A percentile compares a stretch with the other conserved stretches of the same genome.
Conservation (phyloP, 1,284 basidiomycete species). For the Ganoderma sp. region DNA sequence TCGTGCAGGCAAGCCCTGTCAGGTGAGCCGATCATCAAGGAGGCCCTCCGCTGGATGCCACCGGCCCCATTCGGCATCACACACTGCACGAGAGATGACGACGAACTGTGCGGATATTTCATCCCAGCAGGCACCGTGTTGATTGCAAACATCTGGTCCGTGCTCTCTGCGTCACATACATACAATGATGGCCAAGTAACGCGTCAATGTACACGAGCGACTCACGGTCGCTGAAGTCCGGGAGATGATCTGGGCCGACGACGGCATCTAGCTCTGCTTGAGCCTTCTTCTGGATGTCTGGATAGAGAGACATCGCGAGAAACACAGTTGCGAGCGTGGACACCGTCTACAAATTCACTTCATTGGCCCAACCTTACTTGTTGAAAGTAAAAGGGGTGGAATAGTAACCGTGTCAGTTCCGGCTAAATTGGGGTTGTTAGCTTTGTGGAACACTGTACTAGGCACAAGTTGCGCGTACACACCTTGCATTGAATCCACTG, state of each 20-base stretch:
- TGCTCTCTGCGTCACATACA: not conserved
- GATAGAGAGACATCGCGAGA: conserved; percentile 31
- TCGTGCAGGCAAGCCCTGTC: conserved; percentile 17
- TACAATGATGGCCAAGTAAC: not conserved
- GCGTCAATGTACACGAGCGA: conserved; percentile 30
- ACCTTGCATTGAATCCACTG: not conserved
- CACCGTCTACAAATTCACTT: conserved; percentile 33
- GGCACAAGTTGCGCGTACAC: not conserved
- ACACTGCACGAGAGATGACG: conserved; percentile 20
- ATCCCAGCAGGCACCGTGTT: conserved; percentile 34
- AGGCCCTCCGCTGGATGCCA: conserved; percentile 32
- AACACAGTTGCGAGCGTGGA: conserved; percentile 26
- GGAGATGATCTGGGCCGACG: conserved; percentile 31
- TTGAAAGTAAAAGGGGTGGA: too few relatives aligned
- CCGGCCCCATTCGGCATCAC: conserved; percentile 27
- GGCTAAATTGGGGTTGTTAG: conserved; percentile 2
- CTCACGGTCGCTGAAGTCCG: conserved; percentile 26
- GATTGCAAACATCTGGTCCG: conserved; percentile 25
- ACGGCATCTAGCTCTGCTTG: conserved; percentile 42
- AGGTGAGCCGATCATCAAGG: conserved; percentile 24
- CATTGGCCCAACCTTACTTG: not conserved
- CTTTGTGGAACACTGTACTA: too few relatives aligned
- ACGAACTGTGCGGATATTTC: conserved; percentile 31
- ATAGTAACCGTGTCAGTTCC: conserved; percentile 23
- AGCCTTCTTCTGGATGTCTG: conserved; percentile 30